These are phyloP conservation scores for Sparassis latifolia DNA, from an alignment of 1,284 basidiomycete genomes.

Conservation along the genomic window DNA sequence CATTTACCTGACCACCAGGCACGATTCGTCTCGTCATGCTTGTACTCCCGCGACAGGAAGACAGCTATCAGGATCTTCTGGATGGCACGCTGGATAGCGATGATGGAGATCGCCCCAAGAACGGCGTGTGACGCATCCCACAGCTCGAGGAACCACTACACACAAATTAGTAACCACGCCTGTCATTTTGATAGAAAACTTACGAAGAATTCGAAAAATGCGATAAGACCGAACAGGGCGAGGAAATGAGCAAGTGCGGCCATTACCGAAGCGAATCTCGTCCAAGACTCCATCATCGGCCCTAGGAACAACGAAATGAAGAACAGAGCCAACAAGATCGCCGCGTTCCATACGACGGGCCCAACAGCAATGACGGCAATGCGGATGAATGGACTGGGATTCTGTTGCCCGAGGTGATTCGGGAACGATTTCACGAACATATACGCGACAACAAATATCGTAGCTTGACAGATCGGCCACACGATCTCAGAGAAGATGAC, in stretches of 20 bases:
- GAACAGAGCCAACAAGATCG: slow-evolving; percentile 82
- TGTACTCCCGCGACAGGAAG: slow-evolving; percentile 91
- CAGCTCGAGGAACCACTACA: slow-evolving; percentile 91
- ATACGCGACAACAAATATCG: slow-evolving; percentile 81
- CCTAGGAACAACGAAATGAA: slow-evolving; percentile 89
- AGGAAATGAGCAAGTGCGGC: slow-evolving; percentile 83
- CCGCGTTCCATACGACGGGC: slow-evolving; percentile 94
- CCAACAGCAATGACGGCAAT: slow-evolving; percentile 89
- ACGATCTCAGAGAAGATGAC: slow-evolving; percentile 86
- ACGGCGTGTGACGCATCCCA: slow-evolving; percentile 96
- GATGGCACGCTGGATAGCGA: slow-evolving; percentile 84
- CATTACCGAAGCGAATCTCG: slow-evolving; percentile 85
- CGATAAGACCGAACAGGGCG: slow-evolving; percentile 75
- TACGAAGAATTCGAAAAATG: slow-evolving; percentile 93
- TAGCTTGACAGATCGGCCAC: slow-evolving; percentile 73
- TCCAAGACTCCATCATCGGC: slow-evolving; percentile 83
- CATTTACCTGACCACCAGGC: slow-evolving; percentile 99
- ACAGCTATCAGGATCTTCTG: slow-evolving; percentile 92
- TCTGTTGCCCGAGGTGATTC: slow-evolving; percentile 52
- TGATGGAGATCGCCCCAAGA: slow-evolving; percentile 79
- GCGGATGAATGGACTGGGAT: slow-evolving; percentile 80
- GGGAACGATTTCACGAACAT: slow-evolving; percentile 90
- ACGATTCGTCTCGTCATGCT: slow-evolving; percentile 94
- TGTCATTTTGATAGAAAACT: slow-evolving; percentile 27
- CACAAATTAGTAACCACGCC: slow-evolving; percentile 12